Base-by-base conservation (phyloP, 441 rosid species). In the Biscutella laevigata region DNA sequence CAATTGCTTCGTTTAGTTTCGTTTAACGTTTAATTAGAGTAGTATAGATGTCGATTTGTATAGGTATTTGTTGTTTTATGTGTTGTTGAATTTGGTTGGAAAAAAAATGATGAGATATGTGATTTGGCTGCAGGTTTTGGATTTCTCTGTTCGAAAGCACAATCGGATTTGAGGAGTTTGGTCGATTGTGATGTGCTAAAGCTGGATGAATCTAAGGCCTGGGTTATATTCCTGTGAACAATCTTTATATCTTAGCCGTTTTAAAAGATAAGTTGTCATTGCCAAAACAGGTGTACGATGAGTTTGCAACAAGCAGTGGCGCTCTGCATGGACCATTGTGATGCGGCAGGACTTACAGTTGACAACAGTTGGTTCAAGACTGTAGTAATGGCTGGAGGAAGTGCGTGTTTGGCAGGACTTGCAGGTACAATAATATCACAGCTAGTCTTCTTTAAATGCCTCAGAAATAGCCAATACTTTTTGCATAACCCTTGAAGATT, bases 251-350 rank as follows among this genome's bases (percentile, higher is more conserved):
- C 2, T 30, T 52, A 35, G 24, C 32, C 19, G 21, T 28, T 11
- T 35, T 36, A 36, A 20, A 30, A 50, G 11, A 21, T 20, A 11
- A 28, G 4, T 29, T 12, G 9, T 42, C 33, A 26, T 39, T 16
- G 14, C 29, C 2, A 27, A 39, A 60, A 36, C 72, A 86, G 95
- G 73, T 74, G 53, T 8, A 72, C 89, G n/a, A 90, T 90, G 98
- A 75, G 92, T 52, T 78, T 90, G 74, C 86, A 77, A 39, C 92
- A 81, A 63, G 98, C 92, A n/a, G 81, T 90, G 32, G 79, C 88
- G 32, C 95, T 82, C 26, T 90, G 98, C 72, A 90, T 87, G 83
- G 92, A 90, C 50, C 95, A 90, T 65, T 87, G 95, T 64, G 78
- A 81, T 52, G 71, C 71, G 32, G 84, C 92, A 0, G 82, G 76